Base-by-base conservation (phyloP, 1,284 basidiomycete genomes). In the Xanthoconium separans region DNA sequence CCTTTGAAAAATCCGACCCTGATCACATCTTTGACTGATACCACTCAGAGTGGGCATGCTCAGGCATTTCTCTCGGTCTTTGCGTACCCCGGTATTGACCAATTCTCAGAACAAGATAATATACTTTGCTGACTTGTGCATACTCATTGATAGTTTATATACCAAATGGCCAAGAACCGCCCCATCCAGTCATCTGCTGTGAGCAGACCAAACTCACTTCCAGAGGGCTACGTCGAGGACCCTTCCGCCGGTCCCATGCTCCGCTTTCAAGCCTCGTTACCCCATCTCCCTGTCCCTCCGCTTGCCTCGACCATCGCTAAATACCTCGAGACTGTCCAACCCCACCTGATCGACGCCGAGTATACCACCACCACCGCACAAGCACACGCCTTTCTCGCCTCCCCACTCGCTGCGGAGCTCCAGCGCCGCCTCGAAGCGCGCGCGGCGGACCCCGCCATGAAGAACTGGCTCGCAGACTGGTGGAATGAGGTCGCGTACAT, bases 401-500 rank as follows among this genome's bases (percentile, higher is more conserved):
- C 89, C 0, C 82, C 86, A 1, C 81, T 86, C 53, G 84, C 87
- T 9, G 79, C 81, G 41, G 82, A 85, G 55, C 81, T 98, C n/a
- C 95, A 98, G 74, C 72, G 77, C 53, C 79, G 96, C 5, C 79
- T 98, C 39, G 77, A 93, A 65, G 78, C 81, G 29, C 83, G 95
- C 6, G 92, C 93, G 0, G 73, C 77, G 0, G 78, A 82, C n/a
- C 77, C 81, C 0, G 70, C 70, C 15, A 72, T 75, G 48, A 83
- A 83, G 61, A 95, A 81, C 76, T 99, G 96, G 96, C 80, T 99
- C 33, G 81, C 82, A 51, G 93, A 97, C 54, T 99, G 96, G 96
- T 99, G 96, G 96, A 97, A 98, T 73, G 93, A 98, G 41, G 82
- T 73, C 10, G 95, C 95, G 24, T 92, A 91, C 68, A 89, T 91